These are phyloP conservation scores for Camptophora hylomeconis DNA, from an alignment of 2,329 filamentous ascomycete species.

Conservation along the genomic window DNA sequence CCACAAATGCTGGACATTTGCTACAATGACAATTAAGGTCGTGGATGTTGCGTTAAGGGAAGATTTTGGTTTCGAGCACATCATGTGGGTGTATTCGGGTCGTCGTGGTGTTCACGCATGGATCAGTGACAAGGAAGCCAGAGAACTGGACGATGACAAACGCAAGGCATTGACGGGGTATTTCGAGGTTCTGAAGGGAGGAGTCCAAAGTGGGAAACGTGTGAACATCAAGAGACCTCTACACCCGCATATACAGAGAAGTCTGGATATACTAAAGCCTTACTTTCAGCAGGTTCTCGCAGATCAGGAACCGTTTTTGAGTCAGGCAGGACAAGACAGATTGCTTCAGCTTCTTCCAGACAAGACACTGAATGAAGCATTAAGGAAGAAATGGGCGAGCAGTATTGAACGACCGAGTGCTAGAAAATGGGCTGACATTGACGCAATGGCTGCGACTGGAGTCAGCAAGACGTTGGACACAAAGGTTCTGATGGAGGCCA, in stretches of 20 bases:
- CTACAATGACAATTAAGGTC: constrained; percentile 94
- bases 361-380: constrained; percentile 57
- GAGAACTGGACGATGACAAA: constrained; percentile 73
- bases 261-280: constrained; percentile 67
- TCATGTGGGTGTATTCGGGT: constrained; percentile 97
- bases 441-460: constrained; percentile 66
- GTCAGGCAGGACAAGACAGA: constrained; percentile 56
- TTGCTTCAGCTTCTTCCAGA: constrained; percentile 80
- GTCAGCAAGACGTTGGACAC: constrained; percentile 60
- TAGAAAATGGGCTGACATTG: constrained; percentile 90
- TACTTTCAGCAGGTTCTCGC: constrained; percentile 80
- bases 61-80: constrained; percentile 93
- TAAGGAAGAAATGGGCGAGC: constrained; percentile 84
- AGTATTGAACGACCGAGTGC: constrained; percentile 62
- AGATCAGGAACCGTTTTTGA: constrained; percentile 75
- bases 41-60: constrained; percentile 76
- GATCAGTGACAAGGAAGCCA: constrained; percentile 85
- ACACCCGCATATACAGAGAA: constrained; percentile 79
- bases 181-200: constrained; percentile 78
- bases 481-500: constrained; percentile 66
- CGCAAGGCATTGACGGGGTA: constrained; percentile 78
- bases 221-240: constrained; percentile 74
- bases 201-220: constrained; percentile 72
- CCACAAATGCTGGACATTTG: constrained; percentile 88
- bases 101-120: constrained; percentile 94